These are phyloP conservation scores for Cercospora janseana DNA, from an alignment of 2,329 filamentous ascomycete species.

Conservation along the genomic window DNA sequence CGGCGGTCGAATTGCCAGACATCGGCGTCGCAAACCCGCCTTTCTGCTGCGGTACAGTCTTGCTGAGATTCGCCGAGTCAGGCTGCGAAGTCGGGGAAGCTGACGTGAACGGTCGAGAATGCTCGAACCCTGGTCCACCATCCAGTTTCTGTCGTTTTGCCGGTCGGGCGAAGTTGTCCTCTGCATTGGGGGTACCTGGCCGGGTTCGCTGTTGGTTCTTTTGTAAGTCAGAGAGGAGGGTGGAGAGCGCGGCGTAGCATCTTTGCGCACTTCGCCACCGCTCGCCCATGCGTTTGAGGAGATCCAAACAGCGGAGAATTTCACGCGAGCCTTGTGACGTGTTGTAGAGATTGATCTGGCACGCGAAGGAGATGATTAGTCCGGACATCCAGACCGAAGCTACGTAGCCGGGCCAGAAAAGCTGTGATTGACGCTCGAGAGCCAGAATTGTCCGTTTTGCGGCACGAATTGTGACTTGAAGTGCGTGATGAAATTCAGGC, in stretches of 20 bases:
- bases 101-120: conserved; percentile 8
- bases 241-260: conserved; percentile 26
- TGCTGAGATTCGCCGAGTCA: conserved; percentile 1
- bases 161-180: conserved; percentile 19
- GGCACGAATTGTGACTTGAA: conserved; percentile 36
- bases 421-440: conserved; percentile 24
- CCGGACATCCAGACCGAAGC: conserved; percentile 43
- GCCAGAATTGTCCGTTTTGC: conserved; percentile 35
- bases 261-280: conserved; percentile 25
- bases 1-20: conserved; percentile 4
- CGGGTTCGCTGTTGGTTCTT: conserved; percentile 11
- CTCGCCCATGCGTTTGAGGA: conserved; percentile 24
- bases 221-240: conserved; percentile 24
- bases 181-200: conserved; percentile 9
- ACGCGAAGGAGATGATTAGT: conserved; percentile 40
- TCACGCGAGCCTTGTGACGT: conserved; percentile 28
- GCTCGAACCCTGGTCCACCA: conserved; percentile 12
- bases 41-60: conserved; percentile 11
- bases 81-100: conserved; percentile 14
- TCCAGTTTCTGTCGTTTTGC: conserved; percentile 17
- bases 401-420: conserved; percentile 40
- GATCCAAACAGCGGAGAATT: conserved; percentile 25
- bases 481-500: conserved; percentile 35
- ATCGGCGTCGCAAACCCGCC: conserved; percentile 13
- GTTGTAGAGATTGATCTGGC: conserved; percentile 35